Percentiles rank a stretch among this genome's conserved stretches.
Conservation (phyloP, 1,284 basidiomycete genomes). For the Cryptococcus depauperatus region DNA sequence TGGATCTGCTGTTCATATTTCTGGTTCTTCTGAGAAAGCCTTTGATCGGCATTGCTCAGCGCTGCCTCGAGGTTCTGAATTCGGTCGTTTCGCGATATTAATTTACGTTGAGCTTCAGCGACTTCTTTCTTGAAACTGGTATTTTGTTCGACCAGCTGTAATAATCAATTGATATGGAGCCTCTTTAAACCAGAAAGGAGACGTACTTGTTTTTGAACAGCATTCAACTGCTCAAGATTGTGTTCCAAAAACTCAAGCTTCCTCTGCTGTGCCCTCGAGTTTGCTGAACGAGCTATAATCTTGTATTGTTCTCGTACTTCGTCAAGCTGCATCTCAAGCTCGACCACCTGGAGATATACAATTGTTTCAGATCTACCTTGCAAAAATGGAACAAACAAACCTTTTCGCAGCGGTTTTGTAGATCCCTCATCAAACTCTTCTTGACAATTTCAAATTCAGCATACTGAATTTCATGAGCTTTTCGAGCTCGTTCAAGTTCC, state of each 20-base stretch:
- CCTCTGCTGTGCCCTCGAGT: conserved; percentile 96
- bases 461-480: conserved; percentile 92
- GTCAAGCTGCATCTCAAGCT: conserved; percentile 97
- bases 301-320: conserved; percentile 99
- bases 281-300: conserved; percentile 94
- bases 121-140: conserved; percentile 95
- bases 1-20: conserved; percentile 90
- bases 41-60: conserved; percentile 85
- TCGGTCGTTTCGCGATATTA: conserved; percentile 91
- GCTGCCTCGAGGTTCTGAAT: conserved; percentile 91
- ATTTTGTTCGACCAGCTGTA: conserved; percentile 95
- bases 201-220: conserved; percentile 88
- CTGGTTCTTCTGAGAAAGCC: conserved; percentile 83
- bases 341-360: conserved; percentile 65
- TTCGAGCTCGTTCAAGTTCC: conserved; percentile 93
- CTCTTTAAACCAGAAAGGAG: conserved; percentile 2
- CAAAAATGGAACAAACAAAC: conserved; percentile 46
- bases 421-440: conserved; percentile 95
- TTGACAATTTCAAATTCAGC: conserved; percentile 98
- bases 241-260: conserved; percentile 99
- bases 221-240: conserved; percentile 89
- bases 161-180: conserved; percentile 4
- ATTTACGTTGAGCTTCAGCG: conserved; percentile 90
- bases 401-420: conserved; percentile 99
- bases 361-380: not conserved